Conservation (phyloP, 805 yeast genomes). For the Wickerhamiella vanderwaltii region DNA sequence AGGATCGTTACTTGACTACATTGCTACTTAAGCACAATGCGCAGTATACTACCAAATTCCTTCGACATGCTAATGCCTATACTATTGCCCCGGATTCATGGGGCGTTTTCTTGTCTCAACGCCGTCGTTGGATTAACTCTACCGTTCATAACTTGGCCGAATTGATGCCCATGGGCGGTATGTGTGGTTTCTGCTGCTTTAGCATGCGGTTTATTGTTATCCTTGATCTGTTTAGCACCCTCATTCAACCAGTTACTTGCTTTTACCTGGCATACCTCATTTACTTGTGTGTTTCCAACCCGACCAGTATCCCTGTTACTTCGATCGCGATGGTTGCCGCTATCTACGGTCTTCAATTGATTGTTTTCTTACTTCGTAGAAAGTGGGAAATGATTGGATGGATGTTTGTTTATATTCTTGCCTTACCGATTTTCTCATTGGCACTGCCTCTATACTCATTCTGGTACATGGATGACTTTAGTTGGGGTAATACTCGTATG, state of each 20-base stretch:
- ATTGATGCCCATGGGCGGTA: conserved; percentile 43
- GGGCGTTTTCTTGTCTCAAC: conserved; percentile 46
- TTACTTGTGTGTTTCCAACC: conserved; percentile 37
- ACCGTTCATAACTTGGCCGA: conserved; percentile 53
- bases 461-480: conserved; percentile 57
- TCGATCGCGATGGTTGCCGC: conserved; percentile 44
- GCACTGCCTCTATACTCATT: conserved; percentile 45
- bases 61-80: conserved; percentile 47
- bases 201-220: conserved; percentile 49
- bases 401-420: conserved; percentile 44
- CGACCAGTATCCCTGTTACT: conserved; percentile 40
- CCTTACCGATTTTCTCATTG: conserved; percentile 48
- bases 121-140: conserved; percentile 59
- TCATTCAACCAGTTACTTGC: conserved; percentile 50
- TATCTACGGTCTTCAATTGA: conserved; percentile 47
- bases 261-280: conserved; percentile 37
- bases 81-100: conserved; percentile 50
- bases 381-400: conserved; percentile 40
- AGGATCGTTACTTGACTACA: conserved; percentile 47
- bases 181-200: conserved; percentile 56
- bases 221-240: conserved; percentile 45
- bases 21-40: conserved; percentile 46
- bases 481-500: conserved; percentile 55
- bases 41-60: conserved; percentile 41
- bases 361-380: conserved; percentile 37